phyloP scores from a whole-genome alignment of 768 basidiomycete species.

The Pholiota molesta region DNA sequence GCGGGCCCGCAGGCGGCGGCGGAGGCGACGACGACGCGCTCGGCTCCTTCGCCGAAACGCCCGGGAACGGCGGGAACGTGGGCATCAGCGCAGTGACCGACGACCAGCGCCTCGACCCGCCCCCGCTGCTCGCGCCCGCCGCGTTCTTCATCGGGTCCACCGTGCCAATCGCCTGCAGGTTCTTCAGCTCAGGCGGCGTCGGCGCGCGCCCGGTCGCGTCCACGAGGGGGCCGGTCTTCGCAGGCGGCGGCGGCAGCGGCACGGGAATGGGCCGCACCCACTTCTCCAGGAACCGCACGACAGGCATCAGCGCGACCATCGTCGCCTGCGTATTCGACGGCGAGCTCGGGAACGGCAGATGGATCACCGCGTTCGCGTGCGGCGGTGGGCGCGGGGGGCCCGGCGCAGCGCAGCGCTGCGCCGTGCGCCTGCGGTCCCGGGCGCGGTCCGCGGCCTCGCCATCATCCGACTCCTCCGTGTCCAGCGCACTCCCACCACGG shows the following conservation, averaged over 20 bases:
- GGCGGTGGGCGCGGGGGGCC: constrained; percentile 62
- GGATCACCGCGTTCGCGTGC: constrained; percentile 70
- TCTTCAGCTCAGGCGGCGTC: constrained; percentile 21
- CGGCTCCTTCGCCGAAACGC: constrained; percentile 12
- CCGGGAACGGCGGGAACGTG: constrained; percentile 37
- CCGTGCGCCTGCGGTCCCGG: constrained; percentile 26
- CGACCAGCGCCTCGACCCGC: constrained; percentile 42
- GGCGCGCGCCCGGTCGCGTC: constrained; percentile 1
- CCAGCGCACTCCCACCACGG: background rate
- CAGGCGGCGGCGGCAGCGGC: constrained; percentile 24
- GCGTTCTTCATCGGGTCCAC: constrained; percentile 16
- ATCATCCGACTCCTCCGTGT: background rate
- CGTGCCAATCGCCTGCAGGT: constrained; percentile 14
- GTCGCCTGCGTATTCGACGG: constrained; percentile 56
- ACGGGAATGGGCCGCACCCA: constrained; percentile 53
- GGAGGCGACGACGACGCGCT: constrained; percentile 21
- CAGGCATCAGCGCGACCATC: constrained; percentile 60
- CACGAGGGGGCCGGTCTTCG: background rate
- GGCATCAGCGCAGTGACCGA: constrained; percentile 44
- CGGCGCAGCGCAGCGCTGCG: constrained; percentile 18
- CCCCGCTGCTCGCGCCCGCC: constrained; percentile 12
- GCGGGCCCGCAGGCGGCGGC: constrained; percentile 21
- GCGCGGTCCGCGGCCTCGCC: background rate
- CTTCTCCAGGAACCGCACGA: constrained; percentile 70
- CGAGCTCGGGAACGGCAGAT: constrained; percentile 75